Base-by-base conservation (phyloP, 2,329 filamentous ascomycete genomes). In the Phaeosphaeriaceae sp. region DNA sequence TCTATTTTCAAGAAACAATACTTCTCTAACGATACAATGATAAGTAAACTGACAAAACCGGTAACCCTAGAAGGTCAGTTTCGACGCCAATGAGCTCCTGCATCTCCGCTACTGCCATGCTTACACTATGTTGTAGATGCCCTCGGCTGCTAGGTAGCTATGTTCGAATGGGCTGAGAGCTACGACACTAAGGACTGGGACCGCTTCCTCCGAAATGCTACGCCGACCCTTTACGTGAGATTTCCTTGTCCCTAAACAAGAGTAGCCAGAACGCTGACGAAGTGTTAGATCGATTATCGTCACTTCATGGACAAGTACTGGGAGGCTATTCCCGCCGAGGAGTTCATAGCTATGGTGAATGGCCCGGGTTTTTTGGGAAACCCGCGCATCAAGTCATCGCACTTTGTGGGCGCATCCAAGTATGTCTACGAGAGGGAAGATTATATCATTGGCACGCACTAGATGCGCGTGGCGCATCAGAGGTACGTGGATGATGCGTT, bases 401-500 rank as follows among this genome's bases (percentile, higher is more conserved):
- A 57, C 34, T 49, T 54, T 23, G 34, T 54, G 18, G 54, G 54
- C 6, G 38, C 35, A 8, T 39, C 44, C 4, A 51, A 47, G 18
- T 57, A 51, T 51, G 18, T 38, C 13, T 6, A 32, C 6, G 13
- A 37, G 4, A 15, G 30, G 6, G 38, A 49, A 12, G 40, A 28
- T 11, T 29, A 36, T 13, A 46, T 57, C 7, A 30, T 28, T 4
- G 48, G 46, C 15, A 13, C 46, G 23, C 54, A 57, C 38, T 51
- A 57, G 48, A 52, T 54, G 42, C 47, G 50, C 30, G 50, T 50
- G 15, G 50, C 50, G 15, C 50, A 53, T 34, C 46, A 49, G 32
- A 42, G 33, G 15, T 53, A 50, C 18, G 39, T 30, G n/a, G 41
- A 45, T 46, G 50, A 48, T 7, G 30, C n/a, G 2, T 18, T 52